phyloP scores from a whole-genome alignment of 495 filamentous ascomycete species.

The Pseudomonodictys pantanalensis region DNA sequence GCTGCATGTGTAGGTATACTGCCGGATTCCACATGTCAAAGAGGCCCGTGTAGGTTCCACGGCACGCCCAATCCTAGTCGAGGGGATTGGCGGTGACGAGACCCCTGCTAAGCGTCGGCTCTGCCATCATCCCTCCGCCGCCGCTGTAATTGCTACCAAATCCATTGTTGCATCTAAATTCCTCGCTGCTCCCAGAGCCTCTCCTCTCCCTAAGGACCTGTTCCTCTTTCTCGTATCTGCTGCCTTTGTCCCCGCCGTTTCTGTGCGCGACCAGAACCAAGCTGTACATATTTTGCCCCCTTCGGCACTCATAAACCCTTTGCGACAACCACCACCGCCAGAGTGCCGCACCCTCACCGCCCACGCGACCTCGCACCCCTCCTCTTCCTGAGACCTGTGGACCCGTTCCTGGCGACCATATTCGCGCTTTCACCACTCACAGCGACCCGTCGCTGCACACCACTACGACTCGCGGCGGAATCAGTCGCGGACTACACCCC shows the following conservation, averaged over 20 bases:
- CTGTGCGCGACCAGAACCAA: background rate
- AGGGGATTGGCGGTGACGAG: background rate
- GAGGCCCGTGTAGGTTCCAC: background rate
- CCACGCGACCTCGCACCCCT: constrained; percentile 7
- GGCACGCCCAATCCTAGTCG: background rate
- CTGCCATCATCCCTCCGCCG: constrained; percentile 4
- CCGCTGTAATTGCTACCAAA: constrained; percentile 15
- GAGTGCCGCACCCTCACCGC: constrained; percentile 4
- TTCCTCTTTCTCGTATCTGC: background rate
- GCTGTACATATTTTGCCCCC: background rate
- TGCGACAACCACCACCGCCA: background rate
- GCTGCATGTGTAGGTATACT: background rate
- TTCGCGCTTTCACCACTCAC: constrained; percentile 21
- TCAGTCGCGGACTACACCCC: constrained; percentile 8
- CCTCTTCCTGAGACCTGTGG: constrained; percentile 18
- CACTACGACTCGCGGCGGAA: constrained; percentile 22
- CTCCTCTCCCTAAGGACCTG: background rate
- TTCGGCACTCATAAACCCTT: background rate
- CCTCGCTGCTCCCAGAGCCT: background rate
- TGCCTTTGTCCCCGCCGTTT: background rate
- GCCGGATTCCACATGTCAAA: background rate
- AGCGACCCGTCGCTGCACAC: constrained; percentile 14
- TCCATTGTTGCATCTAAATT: constrained; percentile 14
- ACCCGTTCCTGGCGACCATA: constrained; percentile 19
- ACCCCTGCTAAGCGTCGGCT: background rate